Evolutionary conservation across 306 rosid genomes (phyloP).

Genomic region (Dryas octopetala): DNA sequence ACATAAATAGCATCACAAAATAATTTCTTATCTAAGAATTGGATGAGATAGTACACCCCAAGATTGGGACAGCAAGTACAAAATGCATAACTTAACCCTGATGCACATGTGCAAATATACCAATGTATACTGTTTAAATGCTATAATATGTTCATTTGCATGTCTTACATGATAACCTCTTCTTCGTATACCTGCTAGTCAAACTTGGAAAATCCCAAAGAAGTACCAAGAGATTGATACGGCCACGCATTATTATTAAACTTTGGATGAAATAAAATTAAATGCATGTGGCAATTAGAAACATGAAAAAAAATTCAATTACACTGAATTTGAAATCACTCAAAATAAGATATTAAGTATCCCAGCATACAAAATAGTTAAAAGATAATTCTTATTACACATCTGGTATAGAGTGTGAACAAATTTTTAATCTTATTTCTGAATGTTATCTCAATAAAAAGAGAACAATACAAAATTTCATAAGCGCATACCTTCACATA

Average conservation of each 20-base stretch:
- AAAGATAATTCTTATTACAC: not conserved
- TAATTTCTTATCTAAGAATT: not conserved
- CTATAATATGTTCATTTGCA: too few relatives aligned
- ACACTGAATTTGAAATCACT: not conserved
- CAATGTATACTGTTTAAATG: not conserved
- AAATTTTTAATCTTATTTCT: not conserved
- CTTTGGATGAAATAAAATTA: not conserved
- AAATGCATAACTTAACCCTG: not conserved
- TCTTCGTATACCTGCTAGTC: not conserved
- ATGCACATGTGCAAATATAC: not conserved
- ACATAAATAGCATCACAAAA: not conserved
- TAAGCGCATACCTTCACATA: constrained; percentile 71
- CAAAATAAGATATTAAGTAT: not conserved
- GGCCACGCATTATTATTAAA: not conserved
- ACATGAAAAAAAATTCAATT: not conserved
- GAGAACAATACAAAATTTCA: constrained; percentile 1
- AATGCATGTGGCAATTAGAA: not conserved
- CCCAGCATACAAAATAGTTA: not conserved
- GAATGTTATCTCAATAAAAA: constrained; percentile 11
- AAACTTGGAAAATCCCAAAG: not conserved
- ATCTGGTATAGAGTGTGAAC: not conserved
- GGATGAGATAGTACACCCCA: not conserved
- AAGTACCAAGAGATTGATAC: not conserved
- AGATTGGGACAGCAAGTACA: not conserved
- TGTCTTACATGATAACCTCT: not conserved